Evolutionary conservation across 2,329 filamentous ascomycete species (phyloP), one percentile per base, ranked within the genome.

Genomic region (Scedosporium dehoogii): DNA sequence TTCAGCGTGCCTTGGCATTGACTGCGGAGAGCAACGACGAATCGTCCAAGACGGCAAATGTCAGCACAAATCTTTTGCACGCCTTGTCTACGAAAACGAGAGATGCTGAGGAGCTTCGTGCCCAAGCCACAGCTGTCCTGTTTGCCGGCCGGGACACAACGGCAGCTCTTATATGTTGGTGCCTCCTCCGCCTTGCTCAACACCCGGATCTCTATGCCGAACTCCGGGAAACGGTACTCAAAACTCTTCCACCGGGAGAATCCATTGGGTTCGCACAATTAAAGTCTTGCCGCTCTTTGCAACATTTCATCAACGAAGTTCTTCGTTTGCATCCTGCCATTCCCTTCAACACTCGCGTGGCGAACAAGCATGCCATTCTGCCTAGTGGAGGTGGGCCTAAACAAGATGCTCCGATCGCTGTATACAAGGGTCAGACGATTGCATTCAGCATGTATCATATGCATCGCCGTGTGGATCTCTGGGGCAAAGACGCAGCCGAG

Each of bases 121-220:
- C 74, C 59, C 72, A 79, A 62, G 63, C 72, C 4, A 61, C 75
- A 14, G 72, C 71, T 42, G 72, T 78, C 58, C 68, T 79, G n/a
- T 67, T 78, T 16, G 78, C 77, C 1, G 76, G 76, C 4, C 69
- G 78, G 41, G 78, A 81, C 63, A 79, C 77, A 2, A 81, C 78
- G 0, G 75, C 76, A 18, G 66, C 66, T 29, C 67, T 79, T 1
- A 68, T 81, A 1, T 71, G 70, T 27, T 77, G 73, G 69, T 69
- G 69, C 21, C 72, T 75, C 61, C 69, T 70, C 58, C 64, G 69
- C 1, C 68, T 76, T 3, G 68, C 71, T 6, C 65, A 69, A 7
- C 63, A 72, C 61, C 73, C 71, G 6, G 67, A 71, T n/a, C 70
- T 75, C 42, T 75, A 69, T 67, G 59, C 66, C 14, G 75, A 73